phyloP scores from a whole-genome alignment of 2,329 filamentous ascomycete species.

The Paraphaeosphaeria sporulosa region DNA sequence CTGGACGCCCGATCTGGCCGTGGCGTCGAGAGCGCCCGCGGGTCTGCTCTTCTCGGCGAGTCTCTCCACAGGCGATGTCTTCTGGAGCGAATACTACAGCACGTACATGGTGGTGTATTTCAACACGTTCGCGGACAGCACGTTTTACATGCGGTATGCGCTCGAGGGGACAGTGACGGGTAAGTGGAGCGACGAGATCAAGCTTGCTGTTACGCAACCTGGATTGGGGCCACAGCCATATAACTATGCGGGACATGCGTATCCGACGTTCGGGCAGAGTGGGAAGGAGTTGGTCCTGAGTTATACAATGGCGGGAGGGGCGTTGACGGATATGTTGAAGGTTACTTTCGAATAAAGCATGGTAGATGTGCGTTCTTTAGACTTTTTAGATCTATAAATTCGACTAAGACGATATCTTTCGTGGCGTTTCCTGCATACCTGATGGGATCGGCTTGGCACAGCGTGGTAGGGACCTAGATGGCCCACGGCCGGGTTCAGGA shows the following conservation, averaged over 20 bases:
- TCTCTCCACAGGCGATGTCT: neutral
- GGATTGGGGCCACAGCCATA: neutral
- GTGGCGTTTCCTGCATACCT: too few species aligned
- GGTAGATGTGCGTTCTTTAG: neutral
- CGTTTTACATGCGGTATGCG: neutral
- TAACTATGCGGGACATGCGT: slow-evolving; percentile 4
- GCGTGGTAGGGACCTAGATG: too few species aligned
- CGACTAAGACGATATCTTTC: too few species aligned
- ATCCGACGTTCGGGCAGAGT: neutral
- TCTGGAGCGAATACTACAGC: neutral
- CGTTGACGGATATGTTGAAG: neutral
- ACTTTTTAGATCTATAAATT: neutral
- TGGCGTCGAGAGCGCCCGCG: neutral
- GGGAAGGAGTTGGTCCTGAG: neutral
- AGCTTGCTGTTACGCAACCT: neutral
- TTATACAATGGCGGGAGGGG: neutral
- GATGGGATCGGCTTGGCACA: too few species aligned
- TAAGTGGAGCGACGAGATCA: neutral
- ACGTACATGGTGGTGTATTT: slow-evolving; percentile 2
- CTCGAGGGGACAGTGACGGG: neutral
- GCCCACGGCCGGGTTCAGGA: too few species aligned
- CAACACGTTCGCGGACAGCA: neutral
- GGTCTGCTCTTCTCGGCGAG: neutral
- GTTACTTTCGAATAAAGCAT: neutral
- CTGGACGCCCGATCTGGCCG: neutral